Evolutionary conservation across 441 rosid genomes (phyloP).

Genomic region (Croton setiger): DNA sequence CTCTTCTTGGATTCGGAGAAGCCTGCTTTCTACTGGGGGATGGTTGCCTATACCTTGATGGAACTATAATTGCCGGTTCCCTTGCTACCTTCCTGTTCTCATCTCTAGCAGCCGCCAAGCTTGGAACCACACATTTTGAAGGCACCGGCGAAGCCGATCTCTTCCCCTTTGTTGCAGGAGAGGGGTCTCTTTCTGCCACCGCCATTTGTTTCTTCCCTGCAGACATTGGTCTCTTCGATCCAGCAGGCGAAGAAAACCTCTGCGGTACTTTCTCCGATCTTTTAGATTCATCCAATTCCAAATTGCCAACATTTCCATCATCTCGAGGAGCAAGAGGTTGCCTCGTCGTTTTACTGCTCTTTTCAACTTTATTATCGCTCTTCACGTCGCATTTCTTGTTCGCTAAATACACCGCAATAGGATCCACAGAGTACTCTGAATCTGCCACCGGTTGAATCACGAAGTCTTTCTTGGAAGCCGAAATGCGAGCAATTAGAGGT

Average conservation of each 20-base stretch:
- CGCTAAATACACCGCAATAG: slow-evolving; percentile 65
- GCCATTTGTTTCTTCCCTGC: slow-evolving; percentile 41
- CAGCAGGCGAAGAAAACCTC: slow-evolving; percentile 80
- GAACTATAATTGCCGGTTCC: slow-evolving; percentile 84
- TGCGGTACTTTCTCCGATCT: slow-evolving; percentile 37
- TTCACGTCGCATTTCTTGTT: slow-evolving; percentile 34
- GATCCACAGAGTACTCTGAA: slow-evolving; percentile 70
- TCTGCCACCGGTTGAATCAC: slow-evolving; percentile 75
- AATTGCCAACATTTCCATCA: slow-evolving; percentile 26
- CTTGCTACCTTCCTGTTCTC: slow-evolving; percentile 62
- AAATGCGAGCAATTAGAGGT: slow-evolving; percentile 72
- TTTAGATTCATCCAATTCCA: slow-evolving; percentile 31
- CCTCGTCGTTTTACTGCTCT: slow-evolving; percentile 27
- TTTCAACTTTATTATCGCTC: slow-evolving; percentile 27
- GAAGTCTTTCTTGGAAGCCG: slow-evolving; percentile 64
- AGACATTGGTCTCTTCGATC: slow-evolving; percentile 54
- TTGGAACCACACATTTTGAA: slow-evolving; percentile 84
- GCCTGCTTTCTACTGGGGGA: slow-evolving; percentile 81
- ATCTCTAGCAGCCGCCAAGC: slow-evolving; percentile 66
- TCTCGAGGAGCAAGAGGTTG: slow-evolving; percentile 63
- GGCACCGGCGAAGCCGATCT: slow-evolving; percentile 90
- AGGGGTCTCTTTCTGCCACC: slow-evolving; percentile 60
- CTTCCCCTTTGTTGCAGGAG: slow-evolving; percentile 60
- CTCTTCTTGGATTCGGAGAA: slow-evolving; percentile 63
- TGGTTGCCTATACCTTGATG: slow-evolving; percentile 88